Conservation (phyloP, 441 rosid genomes). For the Gossypium gossypioides region DNA sequence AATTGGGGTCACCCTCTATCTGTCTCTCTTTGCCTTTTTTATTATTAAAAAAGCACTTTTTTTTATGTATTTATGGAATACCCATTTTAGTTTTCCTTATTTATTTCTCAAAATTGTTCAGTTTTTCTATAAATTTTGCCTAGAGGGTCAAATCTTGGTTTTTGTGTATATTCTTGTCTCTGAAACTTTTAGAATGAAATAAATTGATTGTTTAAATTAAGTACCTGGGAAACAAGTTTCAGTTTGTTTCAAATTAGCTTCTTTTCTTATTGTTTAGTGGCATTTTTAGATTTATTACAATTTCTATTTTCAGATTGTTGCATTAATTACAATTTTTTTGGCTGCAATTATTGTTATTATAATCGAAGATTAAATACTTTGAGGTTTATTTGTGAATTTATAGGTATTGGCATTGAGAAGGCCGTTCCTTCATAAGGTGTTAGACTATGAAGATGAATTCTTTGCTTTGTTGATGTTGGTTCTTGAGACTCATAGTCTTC, state of each 20-base stretch:
- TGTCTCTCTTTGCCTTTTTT: neutral
- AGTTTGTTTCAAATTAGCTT: neutral
- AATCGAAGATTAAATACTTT: conserved; percentile 2
- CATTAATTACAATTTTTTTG: neutral
- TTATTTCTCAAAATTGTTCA: conserved; percentile 13
- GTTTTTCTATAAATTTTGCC: neutral
- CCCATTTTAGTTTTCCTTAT: neutral
- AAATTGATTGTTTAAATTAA: neutral
- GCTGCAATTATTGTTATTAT: neutral
- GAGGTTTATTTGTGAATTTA: conserved; percentile 9
- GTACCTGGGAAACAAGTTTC: neutral
- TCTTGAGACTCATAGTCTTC: conserved; percentile 86
- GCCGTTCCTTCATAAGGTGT: conserved; percentile 73
- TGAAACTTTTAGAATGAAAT: neutral
- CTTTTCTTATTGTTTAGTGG: neutral
- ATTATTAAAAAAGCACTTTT: neutral
- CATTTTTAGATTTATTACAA: neutral
- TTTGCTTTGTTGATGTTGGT: conserved; percentile 76
- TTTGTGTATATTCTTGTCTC: neutral
- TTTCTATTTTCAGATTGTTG: neutral
- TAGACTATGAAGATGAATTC: conserved; percentile 93
- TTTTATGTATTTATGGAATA: neutral
- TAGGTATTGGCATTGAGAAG: conserved; percentile 92
- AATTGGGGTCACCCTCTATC: conserved; percentile 48
- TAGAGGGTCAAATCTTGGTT: conserved; percentile 2